Conservation (phyloP, 352 stramenopile genomes). For the Globisporangium megalacanthum region DNA sequence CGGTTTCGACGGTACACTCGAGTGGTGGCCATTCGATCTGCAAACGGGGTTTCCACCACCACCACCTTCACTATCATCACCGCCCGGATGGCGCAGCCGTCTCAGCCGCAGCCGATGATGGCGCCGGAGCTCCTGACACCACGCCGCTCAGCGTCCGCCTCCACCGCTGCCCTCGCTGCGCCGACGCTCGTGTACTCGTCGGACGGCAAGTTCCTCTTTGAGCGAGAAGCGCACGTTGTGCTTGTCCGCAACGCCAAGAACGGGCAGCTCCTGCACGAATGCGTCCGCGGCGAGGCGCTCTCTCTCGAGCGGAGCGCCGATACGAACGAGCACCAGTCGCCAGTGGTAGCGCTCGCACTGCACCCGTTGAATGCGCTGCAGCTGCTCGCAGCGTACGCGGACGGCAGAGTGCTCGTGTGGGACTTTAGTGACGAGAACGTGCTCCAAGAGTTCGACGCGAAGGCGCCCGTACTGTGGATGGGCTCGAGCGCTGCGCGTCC, state of each 20-base stretch:
- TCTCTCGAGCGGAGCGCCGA: neutral
- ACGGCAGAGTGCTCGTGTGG: slow-evolving; percentile 65
- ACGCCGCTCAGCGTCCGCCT: slow-evolving; percentile 9
- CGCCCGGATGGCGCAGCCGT: neutral
- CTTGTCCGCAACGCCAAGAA: slow-evolving; percentile 67
- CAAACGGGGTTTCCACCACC: neutral
- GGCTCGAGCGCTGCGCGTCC: slow-evolving; percentile 42
- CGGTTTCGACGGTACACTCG: too few relatives aligned
- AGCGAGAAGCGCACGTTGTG: slow-evolving; percentile 68
- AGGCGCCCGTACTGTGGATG: slow-evolving; percentile 64
- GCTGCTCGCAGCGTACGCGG: slow-evolving; percentile 58
- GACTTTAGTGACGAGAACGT: slow-evolving; percentile 73
- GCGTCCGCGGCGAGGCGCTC: slow-evolving; percentile 24
- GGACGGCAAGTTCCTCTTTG: slow-evolving; percentile 74
- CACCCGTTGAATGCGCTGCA: slow-evolving; percentile 71
- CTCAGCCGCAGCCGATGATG: slow-evolving; percentile 4
- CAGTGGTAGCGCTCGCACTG: slow-evolving; percentile 44
- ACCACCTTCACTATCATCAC: too few relatives aligned
- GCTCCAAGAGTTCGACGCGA: slow-evolving; percentile 43
- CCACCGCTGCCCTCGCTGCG: neutral
- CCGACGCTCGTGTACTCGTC: slow-evolving; percentile 50
- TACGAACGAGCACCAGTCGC: slow-evolving; percentile 15
- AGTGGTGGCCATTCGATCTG: too few relatives aligned
- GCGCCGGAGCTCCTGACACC: slow-evolving; percentile 29
- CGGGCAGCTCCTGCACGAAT: slow-evolving; percentile 72